Evolutionary conservation across 1,139 yeast species (phyloP).

Genomic region (Taphrina confusa): DNA sequence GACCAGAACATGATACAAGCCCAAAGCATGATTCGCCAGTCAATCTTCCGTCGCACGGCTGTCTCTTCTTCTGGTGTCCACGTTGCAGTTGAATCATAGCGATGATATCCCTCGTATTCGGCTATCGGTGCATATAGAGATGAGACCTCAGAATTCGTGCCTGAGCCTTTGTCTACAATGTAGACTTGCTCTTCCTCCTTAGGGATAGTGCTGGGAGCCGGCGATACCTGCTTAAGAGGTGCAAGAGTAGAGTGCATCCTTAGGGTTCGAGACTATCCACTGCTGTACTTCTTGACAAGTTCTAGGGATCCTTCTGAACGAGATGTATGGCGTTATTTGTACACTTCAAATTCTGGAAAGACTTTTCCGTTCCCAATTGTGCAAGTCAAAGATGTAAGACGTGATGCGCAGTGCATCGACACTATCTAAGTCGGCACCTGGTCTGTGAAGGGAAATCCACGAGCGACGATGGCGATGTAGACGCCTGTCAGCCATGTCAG

Average conservation of each 20-base stretch:
- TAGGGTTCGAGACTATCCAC: too few relatives aligned
- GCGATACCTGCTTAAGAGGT: neutral
- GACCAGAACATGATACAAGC: constrained; percentile 56
- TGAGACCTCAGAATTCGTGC: neutral
- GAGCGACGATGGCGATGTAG: too few relatives aligned
- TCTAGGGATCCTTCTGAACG: too few relatives aligned
- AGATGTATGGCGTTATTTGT: too few relatives aligned
- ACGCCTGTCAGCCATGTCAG: too few relatives aligned
- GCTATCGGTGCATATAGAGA: constrained; percentile 48
- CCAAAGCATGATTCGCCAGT: constrained; percentile 52
- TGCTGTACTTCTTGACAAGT: too few relatives aligned
- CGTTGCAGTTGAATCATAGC: constrained; percentile 53
- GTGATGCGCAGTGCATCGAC: too few relatives aligned
- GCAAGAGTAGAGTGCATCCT: neutral
- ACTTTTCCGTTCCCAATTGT: too few relatives aligned
- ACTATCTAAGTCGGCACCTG: too few relatives aligned
- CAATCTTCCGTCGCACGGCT: constrained; percentile 50
- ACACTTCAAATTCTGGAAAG: too few relatives aligned
- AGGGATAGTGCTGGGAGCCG: neutral
- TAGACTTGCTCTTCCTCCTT: neutral
- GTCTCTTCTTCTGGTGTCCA: constrained; percentile 55
- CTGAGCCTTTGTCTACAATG: neutral
- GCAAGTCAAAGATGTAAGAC: constrained; percentile 2
- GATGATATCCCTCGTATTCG: constrained; percentile 55
- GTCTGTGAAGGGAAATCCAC: too few relatives aligned